Percentiles rank a stretch among this genome's conserved stretches.
Evolutionary conservation across 495 filamentous ascomycete genomes (phyloP).

Genomic region (Xylaria intraflava): DNA sequence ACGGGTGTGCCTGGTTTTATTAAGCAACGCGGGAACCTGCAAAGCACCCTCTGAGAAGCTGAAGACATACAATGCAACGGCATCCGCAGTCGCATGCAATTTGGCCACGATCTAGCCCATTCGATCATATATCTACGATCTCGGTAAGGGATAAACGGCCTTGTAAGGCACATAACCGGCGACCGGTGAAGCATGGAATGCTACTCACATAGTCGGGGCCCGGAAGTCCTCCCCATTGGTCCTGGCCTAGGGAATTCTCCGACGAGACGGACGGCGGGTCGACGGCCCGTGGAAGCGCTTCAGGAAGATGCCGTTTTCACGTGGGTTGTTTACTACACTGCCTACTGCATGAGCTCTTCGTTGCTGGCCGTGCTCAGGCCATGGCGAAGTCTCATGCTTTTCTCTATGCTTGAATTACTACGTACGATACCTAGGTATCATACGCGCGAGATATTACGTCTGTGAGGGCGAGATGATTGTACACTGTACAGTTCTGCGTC

Average conservation of each 20-base stretch:
- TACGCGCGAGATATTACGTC: background rate
- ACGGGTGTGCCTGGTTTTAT: slow-evolving; percentile 4
- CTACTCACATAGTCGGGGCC: background rate
- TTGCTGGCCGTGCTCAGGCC: background rate
- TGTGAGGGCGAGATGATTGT: background rate
- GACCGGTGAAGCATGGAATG: background rate
- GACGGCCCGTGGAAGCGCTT: slow-evolving; percentile 26
- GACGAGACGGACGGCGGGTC: slow-evolving; percentile 14
- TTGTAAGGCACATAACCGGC: slow-evolving; percentile 7
- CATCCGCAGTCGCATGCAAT: slow-evolving; percentile 1
- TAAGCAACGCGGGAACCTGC: background rate
- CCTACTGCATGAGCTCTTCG: background rate
- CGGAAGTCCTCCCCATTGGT: slow-evolving; percentile 10
- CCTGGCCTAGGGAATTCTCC: slow-evolving; percentile 8
- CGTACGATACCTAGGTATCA: background rate
- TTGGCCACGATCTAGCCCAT: background rate
- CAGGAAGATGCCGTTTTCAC: background rate
- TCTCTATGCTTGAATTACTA: background rate
- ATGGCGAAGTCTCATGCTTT: background rate
- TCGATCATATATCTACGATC: background rate
- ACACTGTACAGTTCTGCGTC: background rate
- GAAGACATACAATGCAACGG: background rate
- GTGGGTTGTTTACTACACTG: background rate
- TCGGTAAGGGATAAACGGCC: slow-evolving; percentile 5
- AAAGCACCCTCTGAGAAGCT: background rate